Base-by-base conservation (phyloP, 768 basidiomycete species). In the Solioccasus polychromus region DNA sequence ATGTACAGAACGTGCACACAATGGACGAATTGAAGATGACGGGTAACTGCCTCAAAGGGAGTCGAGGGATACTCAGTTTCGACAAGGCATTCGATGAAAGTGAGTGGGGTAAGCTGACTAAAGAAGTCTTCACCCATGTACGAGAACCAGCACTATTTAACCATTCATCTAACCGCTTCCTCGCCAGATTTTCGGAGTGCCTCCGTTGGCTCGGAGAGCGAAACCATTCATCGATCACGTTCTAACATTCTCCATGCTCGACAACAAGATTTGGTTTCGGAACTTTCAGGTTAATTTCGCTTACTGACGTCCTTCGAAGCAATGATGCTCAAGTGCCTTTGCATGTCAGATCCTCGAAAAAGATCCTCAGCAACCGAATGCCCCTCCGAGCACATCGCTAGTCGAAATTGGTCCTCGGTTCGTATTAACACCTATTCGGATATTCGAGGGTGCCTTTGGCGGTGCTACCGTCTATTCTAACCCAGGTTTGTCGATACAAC, bases 11-110 rank as follows among this genome's bases (percentile, higher is more conserved):
- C 62, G 77, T 95, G 44, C 96, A 99, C 67, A 99, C 96, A 34
- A 98, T 98, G 96, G 96, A 98, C 70, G 96, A 99, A 68, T 76
- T 99, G 53, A 98, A 98, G 73, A 89, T 99, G 94, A 95, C 93
- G 7, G 96, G 96, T 25, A 98, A 99, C 66, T 99, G 96, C 67
- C 68, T 99, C 54, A 96, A 95, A 69, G 96, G 96, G 15, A 90
- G 89, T 59, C 73, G 96, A 42, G 95, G 94, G 5, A 71, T 98
- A 43, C 70, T 98, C 53, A 90, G 88, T 62, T 99, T 99, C 64
- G 94, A 96, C 68, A 79, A 83, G 49, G 80, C 74, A 34, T 98
- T 96, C 66, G 92, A 97, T 36, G 81, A 88, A 41, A 85, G 80
- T 42, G 92, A 88, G 69, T 93, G 86, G 83, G 88, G 84, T 28